Evolutionary conservation across 2,329 filamentous ascomycete genomes (phyloP).

Genomic region (Cytospora piceae): DNA sequence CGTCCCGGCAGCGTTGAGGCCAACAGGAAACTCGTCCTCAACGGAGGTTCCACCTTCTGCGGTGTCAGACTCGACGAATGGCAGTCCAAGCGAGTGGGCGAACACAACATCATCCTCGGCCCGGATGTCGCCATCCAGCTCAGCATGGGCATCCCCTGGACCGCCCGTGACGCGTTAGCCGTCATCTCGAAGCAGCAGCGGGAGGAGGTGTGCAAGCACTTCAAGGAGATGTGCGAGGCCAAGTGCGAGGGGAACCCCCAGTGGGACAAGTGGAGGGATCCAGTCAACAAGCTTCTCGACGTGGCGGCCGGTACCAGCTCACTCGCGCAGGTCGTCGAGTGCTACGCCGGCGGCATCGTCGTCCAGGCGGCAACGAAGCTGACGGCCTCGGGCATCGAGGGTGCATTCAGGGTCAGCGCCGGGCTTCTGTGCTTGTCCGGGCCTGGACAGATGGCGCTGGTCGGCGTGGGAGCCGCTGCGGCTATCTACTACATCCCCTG

Average conservation of each 20-base stretch:
- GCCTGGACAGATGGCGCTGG: constrained; percentile 25
- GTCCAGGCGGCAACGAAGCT: constrained; percentile 26
- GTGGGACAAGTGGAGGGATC: constrained; percentile 29
- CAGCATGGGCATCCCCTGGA: constrained; percentile 29
- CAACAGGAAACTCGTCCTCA: constrained; percentile 27
- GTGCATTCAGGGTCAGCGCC: constrained; percentile 23
- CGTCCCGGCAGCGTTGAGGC: constrained; percentile 2
- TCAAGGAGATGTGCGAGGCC: constrained; percentile 30
- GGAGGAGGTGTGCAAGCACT: constrained; percentile 25
- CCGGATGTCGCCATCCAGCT: constrained; percentile 29
- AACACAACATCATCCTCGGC: constrained; percentile 30
- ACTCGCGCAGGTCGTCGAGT: constrained; percentile 27
- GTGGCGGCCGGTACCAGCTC: constrained; percentile 26
- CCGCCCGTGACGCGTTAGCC: constrained; percentile 27
- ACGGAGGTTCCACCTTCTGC: constrained; percentile 29
- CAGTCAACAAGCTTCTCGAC: constrained; percentile 30
- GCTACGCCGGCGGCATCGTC: constrained; percentile 29
- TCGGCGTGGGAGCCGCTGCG: constrained; percentile 21
- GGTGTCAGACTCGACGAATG: constrained; percentile 28
- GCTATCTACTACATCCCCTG: constrained; percentile 29
- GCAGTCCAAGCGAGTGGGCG: constrained; percentile 28
- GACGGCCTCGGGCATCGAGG: constrained; percentile 25
- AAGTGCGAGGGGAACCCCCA: constrained; percentile 27
- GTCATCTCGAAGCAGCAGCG: constrained; percentile 30
- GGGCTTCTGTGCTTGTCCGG: constrained; percentile 26